Base-by-base conservation (phyloP, 768 basidiomycete genomes). In the Lactarius sp. region DNA sequence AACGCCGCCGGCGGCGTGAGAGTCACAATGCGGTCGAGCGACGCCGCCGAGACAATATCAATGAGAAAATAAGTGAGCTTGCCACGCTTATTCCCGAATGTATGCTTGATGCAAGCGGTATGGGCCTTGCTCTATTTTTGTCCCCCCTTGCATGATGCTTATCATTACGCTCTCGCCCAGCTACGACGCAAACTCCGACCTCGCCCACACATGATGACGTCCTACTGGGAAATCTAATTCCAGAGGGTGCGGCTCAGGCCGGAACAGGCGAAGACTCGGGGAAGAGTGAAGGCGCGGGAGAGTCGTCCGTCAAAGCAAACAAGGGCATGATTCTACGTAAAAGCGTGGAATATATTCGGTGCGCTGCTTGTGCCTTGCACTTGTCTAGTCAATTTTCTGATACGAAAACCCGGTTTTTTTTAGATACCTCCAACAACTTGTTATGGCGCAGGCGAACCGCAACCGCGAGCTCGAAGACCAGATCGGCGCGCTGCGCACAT, bases 11-110 rank as follows among this genome's bases (percentile, higher is more conserved):
- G 41, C 76, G 94, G 54, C 76, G 94, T 63, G 94, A 95, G 75
- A 87, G 85, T 8, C 94, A 97, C 72, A 97, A 97, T 69, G 92
- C 92, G 2, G 94, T 97, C 67, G 94, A 97, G 77, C 79, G 94
- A 18, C 76, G 94, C 33, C 71, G 94, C 64, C 74, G 94, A 53
- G 94, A 97, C 71, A 95, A 94, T 73, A 97, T 97, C 73, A 97
- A 97, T 75, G 94, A 97, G 76, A 92, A 93, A 75, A 97, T 97
- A 69, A 83, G 83, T 44, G 94, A 97, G 73, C 82, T 97, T 1
- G 89, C 94, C 20, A 88, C 88, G 22, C 79, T 97, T 51, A 88
- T 97, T 64, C 94, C 94, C 1, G 93, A 93, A 73, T 87, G 86
- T 69, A 80, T 94, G 75, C 78, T 94, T 46, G 91, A 92, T 65